Evolutionary conservation across 176 grass and related monocot genomes (phyloP), one percentile per base, ranked within the genome.

Genomic region (Alopecurus myosuroides): DNA sequence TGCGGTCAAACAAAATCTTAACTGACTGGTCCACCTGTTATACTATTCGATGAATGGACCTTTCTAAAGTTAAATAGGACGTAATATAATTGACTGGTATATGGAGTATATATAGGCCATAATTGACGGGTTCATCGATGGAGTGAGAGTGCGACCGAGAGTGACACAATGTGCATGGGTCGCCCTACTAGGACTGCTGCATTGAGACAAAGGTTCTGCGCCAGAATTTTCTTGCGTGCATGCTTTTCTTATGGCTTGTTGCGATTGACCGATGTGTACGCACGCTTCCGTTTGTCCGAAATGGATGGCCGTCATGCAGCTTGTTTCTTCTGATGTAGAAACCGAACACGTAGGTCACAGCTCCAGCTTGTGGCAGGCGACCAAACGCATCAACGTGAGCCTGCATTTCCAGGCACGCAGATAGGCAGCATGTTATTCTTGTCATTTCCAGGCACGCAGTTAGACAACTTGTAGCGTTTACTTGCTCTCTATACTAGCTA

Each of bases 371-470:
- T 69, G 82, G 77, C 77, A 81, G 82, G 29, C 64, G 70, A 69
- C 28, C 77, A 80, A 80, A 85, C 87, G 23, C 25, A 2, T 77
- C 62, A 71, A 86, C 62, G 83, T 77, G 40, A 64, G 40, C 10
- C 62, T 70, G 71, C 78, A 20, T 61, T n/a, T 85, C 36, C 58
- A 73, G 58, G 46, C 58, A 37, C 17, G 22, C 87, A 39, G 28
- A 6, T 19, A 8, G 11, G 22, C 22, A 58, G 71, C 78, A 20
- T 1, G 77, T 73, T 60, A 52, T 61, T 40, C 39, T 9, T 40
- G 1, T 61, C 77, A 1, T 61, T n/a, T 85, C 36, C 58, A 73
- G 58, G 46, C 58, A 37, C 17, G 22, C 87, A 39, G 28, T 5
- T 19, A 8, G 11, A 37, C 22, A 58, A n/a, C n/a, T 52, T 13